Evolutionary conservation across 192 early-diverging fungal species (phyloP).

Genomic region (Podila epicladia): DNA sequence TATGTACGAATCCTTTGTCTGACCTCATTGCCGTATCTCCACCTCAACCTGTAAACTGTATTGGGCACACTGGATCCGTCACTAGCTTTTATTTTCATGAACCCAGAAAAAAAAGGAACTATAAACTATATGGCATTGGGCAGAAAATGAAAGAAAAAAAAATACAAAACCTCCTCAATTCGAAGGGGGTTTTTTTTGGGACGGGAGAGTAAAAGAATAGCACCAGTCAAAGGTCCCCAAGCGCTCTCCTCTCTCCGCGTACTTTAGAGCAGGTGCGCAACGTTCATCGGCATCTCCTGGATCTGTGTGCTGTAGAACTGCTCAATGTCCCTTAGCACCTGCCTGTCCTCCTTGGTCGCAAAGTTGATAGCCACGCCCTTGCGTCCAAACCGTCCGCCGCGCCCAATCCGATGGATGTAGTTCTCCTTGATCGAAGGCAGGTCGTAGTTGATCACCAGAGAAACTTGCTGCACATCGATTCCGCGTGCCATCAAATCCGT

Average conservation of each 20-base stretch:
- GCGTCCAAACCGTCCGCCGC: conserved; percentile 98
- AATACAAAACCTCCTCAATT: no score
- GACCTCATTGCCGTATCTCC: no score
- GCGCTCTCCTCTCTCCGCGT: background rate
- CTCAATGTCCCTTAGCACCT: conserved; percentile 78
- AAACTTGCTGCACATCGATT: conserved; percentile 99
- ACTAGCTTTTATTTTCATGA: no score
- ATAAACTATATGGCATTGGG: no score
- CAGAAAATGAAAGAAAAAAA: no score
- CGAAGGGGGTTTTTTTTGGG: no score
- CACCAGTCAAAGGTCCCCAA: background rate
- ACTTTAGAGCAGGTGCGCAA: conserved; percentile 82
- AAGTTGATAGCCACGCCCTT: conserved; percentile 99
- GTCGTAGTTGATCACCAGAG: conserved; percentile 91
- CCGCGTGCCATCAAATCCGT: conserved; percentile 97
- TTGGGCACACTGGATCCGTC: no score
- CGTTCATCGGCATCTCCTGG: conserved; percentile 98
- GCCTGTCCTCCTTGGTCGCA: conserved; percentile 89
- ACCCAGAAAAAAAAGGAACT: no score
- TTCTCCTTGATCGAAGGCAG: conserved; percentile 94
- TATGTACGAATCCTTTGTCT: no score
- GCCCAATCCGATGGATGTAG: conserved; percentile 99
- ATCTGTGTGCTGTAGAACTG: conserved; percentile 97
- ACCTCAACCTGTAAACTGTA: no score
- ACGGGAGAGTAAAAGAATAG: no score